Base-by-base conservation (phyloP, 441 rosid species). In the Populus hybrid region DNA sequence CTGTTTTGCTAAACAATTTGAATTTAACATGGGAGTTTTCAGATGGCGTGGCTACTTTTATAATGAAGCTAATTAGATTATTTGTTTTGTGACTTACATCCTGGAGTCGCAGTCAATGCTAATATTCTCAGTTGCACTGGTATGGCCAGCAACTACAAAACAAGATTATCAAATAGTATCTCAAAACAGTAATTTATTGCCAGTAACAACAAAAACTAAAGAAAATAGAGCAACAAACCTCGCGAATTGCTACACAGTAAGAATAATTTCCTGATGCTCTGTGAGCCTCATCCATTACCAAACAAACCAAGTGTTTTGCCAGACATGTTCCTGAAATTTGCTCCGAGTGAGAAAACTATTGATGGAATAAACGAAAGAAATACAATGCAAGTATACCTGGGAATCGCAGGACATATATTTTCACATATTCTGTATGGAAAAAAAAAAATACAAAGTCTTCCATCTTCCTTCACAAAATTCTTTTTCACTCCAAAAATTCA, bases 61-160 rank as follows among this genome's bases (percentile, higher is more conserved):
- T 65, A 23, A 40, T 28, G n/a, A 79, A 73, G 64, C 23, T n/a
- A 72, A 71, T 46, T 9, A 66, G 74, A 81, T 5, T 46, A 32
- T 69, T 40, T 64, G 67, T 67, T 69, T 40, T 64, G 67, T 67
- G 67, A 86, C 99, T 92, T 89, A 95, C 99, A 92, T 82, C 99
- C 99, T 79, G 98, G 98, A 76, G 97, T 95, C 71, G 98, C 99
- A 46, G 97, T 95, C 86, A 95, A 89, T 73, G 97, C 99, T 80
- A 95, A 81, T 83, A 95, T 88, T 81, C 99, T 89, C 83, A 91
- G 84, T 81, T 88, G 91, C 85, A 92, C 87, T 40, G 91, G 90
- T 67, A 88, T 82, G 10, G 93, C 87, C 94, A 90, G 87, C 91
- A 95, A 85, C 97, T 95, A 83, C 82, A 86, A 80, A 77, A 69